phyloP scores from a whole-genome alignment of 352 stramenopile species.

The Pilasporangium apinafurcum region DNA sequence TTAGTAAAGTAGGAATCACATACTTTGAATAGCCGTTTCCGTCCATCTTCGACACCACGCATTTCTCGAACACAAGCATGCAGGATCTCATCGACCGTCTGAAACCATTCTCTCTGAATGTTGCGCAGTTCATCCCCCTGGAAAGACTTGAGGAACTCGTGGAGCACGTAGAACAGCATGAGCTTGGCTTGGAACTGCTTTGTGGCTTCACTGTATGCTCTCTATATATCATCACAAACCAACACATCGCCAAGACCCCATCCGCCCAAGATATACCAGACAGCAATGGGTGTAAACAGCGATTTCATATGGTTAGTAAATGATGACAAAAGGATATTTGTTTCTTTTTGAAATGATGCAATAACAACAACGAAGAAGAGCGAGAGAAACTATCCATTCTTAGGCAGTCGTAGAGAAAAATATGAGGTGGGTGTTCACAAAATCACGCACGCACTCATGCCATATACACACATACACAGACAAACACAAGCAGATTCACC shows the following conservation, averaged over 20 bases:
- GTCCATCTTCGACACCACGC: conserved; percentile 50
- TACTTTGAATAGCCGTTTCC: conserved; percentile 78
- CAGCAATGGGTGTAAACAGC: too few relatives aligned
- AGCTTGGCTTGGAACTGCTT: conserved; percentile 72
- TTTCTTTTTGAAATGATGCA: too few relatives aligned
- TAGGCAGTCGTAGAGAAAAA: too few relatives aligned
- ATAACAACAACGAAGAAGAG: conserved; percentile 10
- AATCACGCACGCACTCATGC: conserved; percentile 4
- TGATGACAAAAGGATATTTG: too few relatives aligned
- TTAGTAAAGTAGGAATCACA: background rate
- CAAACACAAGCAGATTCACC: background rate
- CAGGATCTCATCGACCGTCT: conserved; percentile 74
- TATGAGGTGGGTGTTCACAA: too few relatives aligned
- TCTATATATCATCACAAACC: conserved; percentile 16
- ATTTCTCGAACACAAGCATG: conserved; percentile 67
- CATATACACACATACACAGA: background rate
- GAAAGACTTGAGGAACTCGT: conserved; percentile 85
- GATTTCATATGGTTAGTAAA: too few relatives aligned
- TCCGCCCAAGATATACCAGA: too few relatives aligned
- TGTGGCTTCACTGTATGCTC: conserved; percentile 45
- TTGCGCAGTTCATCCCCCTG: conserved; percentile 41
- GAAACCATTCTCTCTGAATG: conserved; percentile 74
- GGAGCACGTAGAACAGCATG: conserved; percentile 85
- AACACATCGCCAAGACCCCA: conserved; percentile 6
- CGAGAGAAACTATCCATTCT: conserved; percentile 9